Evolutionary conservation across 139 green algal genomes (phyloP), one percentile per base, ranked within the genome.

Genomic region (Volvox reticuliferus): DNA sequence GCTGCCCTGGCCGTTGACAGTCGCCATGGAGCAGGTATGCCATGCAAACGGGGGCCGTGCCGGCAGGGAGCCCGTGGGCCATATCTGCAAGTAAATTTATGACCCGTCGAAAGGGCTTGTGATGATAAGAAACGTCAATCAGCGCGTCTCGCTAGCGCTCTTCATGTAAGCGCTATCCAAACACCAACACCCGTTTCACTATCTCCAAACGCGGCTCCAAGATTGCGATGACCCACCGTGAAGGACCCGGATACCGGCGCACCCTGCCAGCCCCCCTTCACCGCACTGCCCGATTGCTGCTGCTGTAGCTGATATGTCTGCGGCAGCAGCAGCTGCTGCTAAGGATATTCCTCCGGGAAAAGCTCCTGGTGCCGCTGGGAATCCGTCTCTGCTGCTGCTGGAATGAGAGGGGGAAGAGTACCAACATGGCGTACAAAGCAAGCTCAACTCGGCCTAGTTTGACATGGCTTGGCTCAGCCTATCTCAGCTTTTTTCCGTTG

Each of bases 281-380:
- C 32, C 28, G 30, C 32, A 2, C 75, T 81, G 33, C 32, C 32
- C 67, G 30, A 16, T 18, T 79, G 62, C 86, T 81, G 68, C 36
- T 89, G 85, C 85, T 87, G 85, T 79, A 61, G 26, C 84, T 61
- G 32, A 28, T 26, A 83, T 32, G 30, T 44, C 36, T 62, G 75
- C 35, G 37, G 83, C 90, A 77, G 68, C 26, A 63, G 55, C 63
- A n/a, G 86, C 65, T 85, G 65, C 26, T 83, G 89, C 88, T 32
- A 83, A 22, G 82, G 33, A 32, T 94, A 94, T 78, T 94, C 91
- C 82, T 94, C 91, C 6, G 91, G 91, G 76, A 94, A 94, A 19
- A 94, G 88, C 91, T 94, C 91, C 76, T 89, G 88, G 88, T 94
- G 91, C 16, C 91, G 91, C 22, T 37, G 14, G 0, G 79, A 12